Percentiles rank a stretch among this genome's conserved stretches.
These are phyloP conservation scores for Naganishia friedmannii DNA, from an alignment of 768 basidiomycete species.

Conservation along the genomic window DNA sequence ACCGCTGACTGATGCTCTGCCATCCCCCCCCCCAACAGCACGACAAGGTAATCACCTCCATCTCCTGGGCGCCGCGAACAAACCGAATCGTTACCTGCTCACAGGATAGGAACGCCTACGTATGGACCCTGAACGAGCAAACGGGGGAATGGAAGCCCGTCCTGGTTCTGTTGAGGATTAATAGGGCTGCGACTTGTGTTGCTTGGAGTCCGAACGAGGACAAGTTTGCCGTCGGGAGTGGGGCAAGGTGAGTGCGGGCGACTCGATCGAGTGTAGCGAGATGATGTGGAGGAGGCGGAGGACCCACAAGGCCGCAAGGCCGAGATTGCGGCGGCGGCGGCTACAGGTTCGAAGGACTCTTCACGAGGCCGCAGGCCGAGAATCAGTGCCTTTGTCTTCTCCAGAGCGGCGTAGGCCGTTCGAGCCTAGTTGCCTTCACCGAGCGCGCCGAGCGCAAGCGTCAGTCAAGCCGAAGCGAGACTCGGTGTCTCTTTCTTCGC, in stretches of 20 bases:
- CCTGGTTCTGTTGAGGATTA: conserved; percentile 89
- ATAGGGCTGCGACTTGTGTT: conserved; percentile 90
- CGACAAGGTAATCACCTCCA: conserved; percentile 94
- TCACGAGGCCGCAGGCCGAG: too few relatives aligned
- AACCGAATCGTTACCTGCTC: conserved; percentile 98
- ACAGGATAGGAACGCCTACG: conserved; percentile 98
- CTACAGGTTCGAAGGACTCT: too few relatives aligned
- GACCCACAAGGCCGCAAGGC: not conserved
- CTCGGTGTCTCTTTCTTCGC: not conserved
- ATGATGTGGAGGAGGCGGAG: not conserved
- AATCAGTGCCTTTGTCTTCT: too few relatives aligned
- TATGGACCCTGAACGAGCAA: conserved; percentile 80
- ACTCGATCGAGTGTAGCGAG: not conserved
- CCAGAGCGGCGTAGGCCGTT: too few relatives aligned
- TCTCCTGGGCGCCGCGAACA: conserved; percentile 96
- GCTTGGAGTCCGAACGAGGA: conserved; percentile 96
- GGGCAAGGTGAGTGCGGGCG: conserved; percentile 67
- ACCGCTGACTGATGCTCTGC: not conserved
- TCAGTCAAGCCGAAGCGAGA: not conserved
- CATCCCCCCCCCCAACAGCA: conserved; percentile 60
- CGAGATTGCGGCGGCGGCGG: not conserved
- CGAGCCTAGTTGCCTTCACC: too few relatives aligned
- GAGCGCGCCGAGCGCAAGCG: not conserved
- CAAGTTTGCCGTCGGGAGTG: conserved; percentile 97
- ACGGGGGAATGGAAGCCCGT: conserved; percentile 94